Percentiles rank a stretch among this genome's conserved stretches.
Conservation (phyloP, 2,329 filamentous ascomycete species). For the Arthrobotrys iridis region DNA sequence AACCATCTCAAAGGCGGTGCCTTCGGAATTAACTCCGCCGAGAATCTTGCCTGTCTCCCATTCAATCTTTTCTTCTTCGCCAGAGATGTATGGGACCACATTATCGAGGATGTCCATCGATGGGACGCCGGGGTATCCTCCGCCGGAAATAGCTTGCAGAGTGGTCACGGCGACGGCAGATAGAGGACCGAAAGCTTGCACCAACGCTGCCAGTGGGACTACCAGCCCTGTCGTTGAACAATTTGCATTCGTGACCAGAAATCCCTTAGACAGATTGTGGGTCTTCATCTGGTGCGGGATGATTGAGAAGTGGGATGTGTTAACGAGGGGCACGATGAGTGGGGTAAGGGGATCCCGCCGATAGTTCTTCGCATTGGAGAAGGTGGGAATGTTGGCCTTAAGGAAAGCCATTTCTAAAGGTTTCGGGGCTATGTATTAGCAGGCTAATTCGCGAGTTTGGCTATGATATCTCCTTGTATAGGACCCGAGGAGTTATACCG, state of each 20-base stretch:
- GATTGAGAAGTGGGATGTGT: conserved; percentile 84
- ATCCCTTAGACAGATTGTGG: conserved; percentile 79
- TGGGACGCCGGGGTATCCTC: conserved; percentile 87
- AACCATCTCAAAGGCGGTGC: conserved; percentile 81
- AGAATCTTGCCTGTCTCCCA: conserved; percentile 95
- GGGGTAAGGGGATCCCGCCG: conserved; percentile 88
- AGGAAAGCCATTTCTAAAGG: conserved; percentile 85
- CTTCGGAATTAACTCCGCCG: conserved; percentile 75
- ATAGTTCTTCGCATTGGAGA: conserved; percentile 98
- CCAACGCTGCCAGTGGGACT: conserved; percentile 90
- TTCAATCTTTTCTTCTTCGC: conserved; percentile 96
- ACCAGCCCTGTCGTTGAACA: conserved; percentile 97
- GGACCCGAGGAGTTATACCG: conserved; percentile 66
- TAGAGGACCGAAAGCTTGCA: conserved; percentile 84
- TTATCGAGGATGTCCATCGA: conserved; percentile 98
- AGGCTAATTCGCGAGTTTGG: conserved; percentile 20
- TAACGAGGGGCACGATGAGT: conserved; percentile 93
- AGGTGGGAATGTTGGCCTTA: conserved; percentile 85
- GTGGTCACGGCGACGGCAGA: conserved; percentile 82
- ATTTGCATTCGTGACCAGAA: conserved; percentile 97
- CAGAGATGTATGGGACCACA: conserved; percentile 89
- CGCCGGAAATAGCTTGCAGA: conserved; percentile 92
- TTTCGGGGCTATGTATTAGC: neutral
- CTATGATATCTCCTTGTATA: neutral
- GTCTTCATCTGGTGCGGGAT: conserved; percentile 87